Evolutionary conservation across 2,329 filamentous ascomycete genomes (phyloP).

Genomic region (Trichoderma harzianum): DNA sequence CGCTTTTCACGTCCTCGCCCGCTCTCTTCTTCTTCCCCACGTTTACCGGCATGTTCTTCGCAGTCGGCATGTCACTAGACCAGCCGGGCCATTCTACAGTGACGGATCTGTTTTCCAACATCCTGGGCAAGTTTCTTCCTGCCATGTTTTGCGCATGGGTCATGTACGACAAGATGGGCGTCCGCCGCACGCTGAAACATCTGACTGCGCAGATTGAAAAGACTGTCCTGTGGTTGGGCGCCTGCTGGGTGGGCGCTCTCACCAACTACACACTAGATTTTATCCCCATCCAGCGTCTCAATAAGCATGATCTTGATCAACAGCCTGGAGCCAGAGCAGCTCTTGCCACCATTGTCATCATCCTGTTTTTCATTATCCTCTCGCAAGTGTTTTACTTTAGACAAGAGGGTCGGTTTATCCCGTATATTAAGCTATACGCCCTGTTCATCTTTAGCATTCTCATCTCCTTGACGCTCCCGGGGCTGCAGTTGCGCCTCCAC

Average conservation of each 20-base stretch:
- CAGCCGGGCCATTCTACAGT: constrained; percentile 68
- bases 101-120: constrained; percentile 69
- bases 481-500: constrained; percentile 81
- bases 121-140: constrained; percentile 79
- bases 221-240: constrained; percentile 83
- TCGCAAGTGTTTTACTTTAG: constrained; percentile 84
- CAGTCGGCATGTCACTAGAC: constrained; percentile 86
- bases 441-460: constrained; percentile 65
- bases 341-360: constrained; percentile 70
- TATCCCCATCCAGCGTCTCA: constrained; percentile 92
- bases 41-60: constrained; percentile 82
- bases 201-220: constrained; percentile 86
- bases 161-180: constrained; percentile 78
- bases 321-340: constrained; percentile 88
- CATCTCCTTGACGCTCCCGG: constrained; percentile 67
- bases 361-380: constrained; percentile 64
- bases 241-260: constrained; percentile 84
- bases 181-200: constrained; percentile 66
- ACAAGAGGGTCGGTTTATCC: constrained; percentile 74
- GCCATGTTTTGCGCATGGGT: constrained; percentile 85
- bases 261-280: constrained; percentile 95
- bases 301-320: constrained; percentile 78
- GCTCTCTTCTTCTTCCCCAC: constrained; percentile 79
- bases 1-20: constrained; percentile 76
- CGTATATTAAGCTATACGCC: constrained; percentile 74